These are phyloP conservation scores for Paramecium tetraurelia DNA, from an alignment of 73 alveolate species.

Conservation along the genomic window DNA sequence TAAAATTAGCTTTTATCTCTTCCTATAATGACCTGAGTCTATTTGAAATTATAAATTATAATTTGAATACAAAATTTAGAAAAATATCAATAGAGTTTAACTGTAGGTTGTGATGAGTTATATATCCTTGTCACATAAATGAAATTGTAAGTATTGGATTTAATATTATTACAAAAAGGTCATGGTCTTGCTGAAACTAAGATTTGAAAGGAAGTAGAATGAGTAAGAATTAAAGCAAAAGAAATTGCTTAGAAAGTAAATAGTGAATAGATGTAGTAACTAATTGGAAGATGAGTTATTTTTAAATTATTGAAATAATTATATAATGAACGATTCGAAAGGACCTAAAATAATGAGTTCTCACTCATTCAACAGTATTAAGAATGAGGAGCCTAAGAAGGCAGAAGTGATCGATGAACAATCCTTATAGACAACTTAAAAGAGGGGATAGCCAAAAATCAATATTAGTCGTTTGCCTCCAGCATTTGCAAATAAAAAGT, in stretches of 20 bases:
- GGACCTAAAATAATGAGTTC: conserved; percentile 50
- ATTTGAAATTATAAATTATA: no score
- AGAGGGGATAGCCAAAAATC: conserved; percentile 46
- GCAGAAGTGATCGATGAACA: not conserved
- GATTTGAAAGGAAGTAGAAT: not conserved
- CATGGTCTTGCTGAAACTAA: not conserved
- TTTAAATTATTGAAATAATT: not conserved
- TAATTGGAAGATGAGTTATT: not conserved
- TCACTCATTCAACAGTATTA: conserved; percentile 23
- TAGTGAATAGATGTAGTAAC: not conserved
- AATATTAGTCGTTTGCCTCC: conserved; percentile 38
- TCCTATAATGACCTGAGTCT: no score
- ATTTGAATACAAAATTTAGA: not conserved
- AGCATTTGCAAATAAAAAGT: conserved; percentile 28
- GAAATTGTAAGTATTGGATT: not conserved
- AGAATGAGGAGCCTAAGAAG: conserved; percentile 10
- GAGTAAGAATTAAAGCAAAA: not conserved
- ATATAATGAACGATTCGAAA: conserved; percentile 9
- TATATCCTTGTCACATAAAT: no score
- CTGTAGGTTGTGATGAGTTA: not conserved
- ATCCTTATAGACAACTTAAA: not conserved
- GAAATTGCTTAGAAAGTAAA: not conserved
- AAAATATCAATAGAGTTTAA: no score
- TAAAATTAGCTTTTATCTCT: no score
- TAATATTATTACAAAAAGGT: not conserved